These are phyloP conservation scores for Colletotrichum sp. DNA, from an alignment of 2,329 filamentous ascomycete species.

Conservation along the genomic window DNA sequence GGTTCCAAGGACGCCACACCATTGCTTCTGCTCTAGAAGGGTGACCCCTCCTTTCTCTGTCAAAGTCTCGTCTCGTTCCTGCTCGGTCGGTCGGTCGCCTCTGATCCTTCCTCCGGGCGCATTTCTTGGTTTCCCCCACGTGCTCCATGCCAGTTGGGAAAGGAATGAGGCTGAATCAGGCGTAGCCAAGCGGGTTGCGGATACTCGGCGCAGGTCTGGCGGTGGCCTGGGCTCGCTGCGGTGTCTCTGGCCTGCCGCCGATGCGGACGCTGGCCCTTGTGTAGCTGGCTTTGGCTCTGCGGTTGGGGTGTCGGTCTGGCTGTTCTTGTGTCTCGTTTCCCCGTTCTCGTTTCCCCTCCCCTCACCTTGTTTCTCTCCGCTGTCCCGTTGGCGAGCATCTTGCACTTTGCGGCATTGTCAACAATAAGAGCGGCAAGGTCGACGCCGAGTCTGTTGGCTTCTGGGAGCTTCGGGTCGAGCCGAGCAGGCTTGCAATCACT, in stretches of 20 bases:
- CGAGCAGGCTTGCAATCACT: neutral
- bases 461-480: constrained; percentile 1
- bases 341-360: constrained; percentile 12
- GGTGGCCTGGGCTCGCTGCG: constrained; percentile 16
- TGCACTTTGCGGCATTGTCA: neutral
- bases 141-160: constrained; percentile 21
- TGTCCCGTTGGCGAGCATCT: neutral
- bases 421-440: neutral
- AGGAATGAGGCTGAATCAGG: constrained; percentile 36
- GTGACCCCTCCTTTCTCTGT: constrained; percentile 9
- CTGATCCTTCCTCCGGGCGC: constrained; percentile 18
- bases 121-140: constrained; percentile 19
- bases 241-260: constrained; percentile 17
- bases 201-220: constrained; percentile 20
- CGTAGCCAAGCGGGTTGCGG: constrained; percentile 23
- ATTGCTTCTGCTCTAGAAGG: constrained; percentile 20
- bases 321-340: constrained; percentile 13
- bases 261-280: constrained; percentile 20
- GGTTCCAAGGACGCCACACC: constrained; percentile 11
- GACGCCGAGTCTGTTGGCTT: neutral
- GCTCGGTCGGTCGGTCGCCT: constrained; percentile 8
- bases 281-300: neutral
- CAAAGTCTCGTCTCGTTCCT: constrained; percentile 7
- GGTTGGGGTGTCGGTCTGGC: neutral
- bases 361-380: constrained; percentile 7